phyloP scores from a whole-genome alignment of 805 yeast species.

The Ogataea philodendri region DNA sequence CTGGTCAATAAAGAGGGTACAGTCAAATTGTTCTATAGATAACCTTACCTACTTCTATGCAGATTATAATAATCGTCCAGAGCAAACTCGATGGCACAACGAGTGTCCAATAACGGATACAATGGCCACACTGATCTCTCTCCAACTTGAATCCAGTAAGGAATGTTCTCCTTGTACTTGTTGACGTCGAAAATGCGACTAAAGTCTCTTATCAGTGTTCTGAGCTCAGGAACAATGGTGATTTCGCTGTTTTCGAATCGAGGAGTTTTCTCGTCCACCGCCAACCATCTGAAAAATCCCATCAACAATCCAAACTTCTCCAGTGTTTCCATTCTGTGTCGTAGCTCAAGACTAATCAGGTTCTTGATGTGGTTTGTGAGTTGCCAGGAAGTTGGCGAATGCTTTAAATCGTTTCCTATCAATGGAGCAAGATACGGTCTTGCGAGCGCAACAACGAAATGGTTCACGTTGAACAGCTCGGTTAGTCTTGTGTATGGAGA shows the following conservation, averaged over 20 bases:
- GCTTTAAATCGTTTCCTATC: constrained; percentile 77
- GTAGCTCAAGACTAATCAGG: constrained; percentile 70
- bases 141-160: constrained; percentile 88
- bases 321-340: constrained; percentile 77
- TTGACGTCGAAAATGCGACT: constrained; percentile 78
- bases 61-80: constrained; percentile 67
- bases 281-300: constrained; percentile 65
- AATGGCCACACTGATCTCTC: constrained; percentile 94
- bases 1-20: constrained; percentile 53
- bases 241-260: constrained; percentile 72
- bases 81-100: constrained; percentile 88
- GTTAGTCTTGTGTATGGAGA: constrained; percentile 86
- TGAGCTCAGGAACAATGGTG: constrained; percentile 84
- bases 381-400: constrained; percentile 42
- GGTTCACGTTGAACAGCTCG: constrained; percentile 92
- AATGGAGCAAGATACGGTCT: constrained; percentile 93
- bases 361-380: constrained; percentile 40
- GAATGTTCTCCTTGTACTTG: constrained; percentile 65
- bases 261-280: constrained; percentile 87
- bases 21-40: constrained; percentile 45
- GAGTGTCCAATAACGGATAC: constrained; percentile 75
- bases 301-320: constrained; percentile 76
- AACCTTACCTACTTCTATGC: constrained; percentile 23
- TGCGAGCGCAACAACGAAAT: constrained; percentile 86
- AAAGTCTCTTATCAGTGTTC: constrained; percentile 66